These are phyloP conservation scores for Polyplosphaeria fusca DNA, from an alignment of 495 filamentous ascomycete genomes.

Conservation along the genomic window DNA sequence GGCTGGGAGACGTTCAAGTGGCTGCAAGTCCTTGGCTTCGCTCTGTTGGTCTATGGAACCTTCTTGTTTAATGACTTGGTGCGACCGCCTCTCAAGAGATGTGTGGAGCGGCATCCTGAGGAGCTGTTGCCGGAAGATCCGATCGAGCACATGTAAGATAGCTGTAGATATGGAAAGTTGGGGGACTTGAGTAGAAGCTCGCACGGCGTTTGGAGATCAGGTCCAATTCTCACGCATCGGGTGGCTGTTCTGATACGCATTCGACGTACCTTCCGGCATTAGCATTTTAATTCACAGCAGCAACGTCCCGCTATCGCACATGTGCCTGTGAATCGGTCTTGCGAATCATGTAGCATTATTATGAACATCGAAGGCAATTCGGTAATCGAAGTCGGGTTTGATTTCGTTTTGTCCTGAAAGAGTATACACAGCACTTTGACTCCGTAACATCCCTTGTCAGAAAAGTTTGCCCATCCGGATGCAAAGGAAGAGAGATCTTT, in stretches of 20 bases:
- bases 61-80: conserved; percentile 95
- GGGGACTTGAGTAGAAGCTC: no score
- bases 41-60: conserved; percentile 88
- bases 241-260: no score
- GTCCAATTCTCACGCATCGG: no score
- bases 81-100: conserved; percentile 62
- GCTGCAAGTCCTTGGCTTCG: conserved; percentile 89
- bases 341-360: no score
- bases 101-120: conserved; percentile 43
- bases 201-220: conserved; percentile 9
- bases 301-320: no score
- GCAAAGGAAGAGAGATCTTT: conserved; percentile 26
- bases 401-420: conserved; percentile 10
- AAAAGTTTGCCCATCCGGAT: conserved; percentile 31
- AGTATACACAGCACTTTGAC: conserved; percentile 27
- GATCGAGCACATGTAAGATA: conserved; percentile 60
- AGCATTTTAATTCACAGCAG: no score
- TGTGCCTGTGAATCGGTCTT: no score
- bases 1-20: conserved; percentile 99
- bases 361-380: no score
- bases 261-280: no score
- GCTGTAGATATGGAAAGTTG: conserved; percentile 5
- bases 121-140: conserved; percentile 80
- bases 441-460: conserved; percentile 26
- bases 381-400: conserved; percentile 12